These are phyloP conservation scores for Amylocarpus encephaloides DNA, from an alignment of 2,329 filamentous ascomycete genomes.

Conservation along the genomic window DNA sequence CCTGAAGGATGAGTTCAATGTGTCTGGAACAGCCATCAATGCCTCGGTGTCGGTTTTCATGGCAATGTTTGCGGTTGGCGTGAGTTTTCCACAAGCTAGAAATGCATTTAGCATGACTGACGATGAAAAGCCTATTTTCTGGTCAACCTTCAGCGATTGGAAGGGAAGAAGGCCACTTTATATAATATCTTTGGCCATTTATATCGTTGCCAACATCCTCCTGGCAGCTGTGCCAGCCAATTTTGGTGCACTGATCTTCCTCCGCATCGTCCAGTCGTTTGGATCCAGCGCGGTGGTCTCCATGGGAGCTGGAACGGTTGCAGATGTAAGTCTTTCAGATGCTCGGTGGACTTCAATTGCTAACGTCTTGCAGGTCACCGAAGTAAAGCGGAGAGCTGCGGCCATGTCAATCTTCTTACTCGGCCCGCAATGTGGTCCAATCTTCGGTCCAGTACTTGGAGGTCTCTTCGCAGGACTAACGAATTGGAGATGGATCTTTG, in stretches of 20 bases:
- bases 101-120: neutral
- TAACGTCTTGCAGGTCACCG: neutral
- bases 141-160: constrained; percentile 3
- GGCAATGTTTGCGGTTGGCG: constrained; percentile 4
- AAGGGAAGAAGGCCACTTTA: constrained; percentile 3
- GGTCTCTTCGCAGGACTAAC: constrained; percentile 3
- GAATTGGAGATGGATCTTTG: constrained; percentile 6
- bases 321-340: neutral
- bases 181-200: constrained; percentile 4
- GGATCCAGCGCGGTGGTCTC: constrained; percentile 1
- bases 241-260: constrained; percentile 1
- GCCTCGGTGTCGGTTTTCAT: constrained; percentile 4
- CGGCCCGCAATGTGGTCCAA: constrained; percentile 1
- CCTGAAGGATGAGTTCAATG: constrained; percentile 2
- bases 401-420: constrained; percentile 7
- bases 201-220: constrained; percentile 3
- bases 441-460: constrained; percentile 2
- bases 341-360: neutral
- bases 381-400: constrained; percentile 3
- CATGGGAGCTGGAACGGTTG: constrained; percentile 3
- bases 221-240: constrained; percentile 2
- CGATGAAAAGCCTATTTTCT: constrained; percentile 1
- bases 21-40: constrained; percentile 3
- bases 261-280: constrained; percentile 4
- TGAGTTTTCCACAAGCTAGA: neutral